A percentile compares a stretch with the other conserved stretches of the same genome.
phyloP scores from a whole-genome alignment of 108 stramenopile genomes.

The Epithemia pelagica region DNA sequence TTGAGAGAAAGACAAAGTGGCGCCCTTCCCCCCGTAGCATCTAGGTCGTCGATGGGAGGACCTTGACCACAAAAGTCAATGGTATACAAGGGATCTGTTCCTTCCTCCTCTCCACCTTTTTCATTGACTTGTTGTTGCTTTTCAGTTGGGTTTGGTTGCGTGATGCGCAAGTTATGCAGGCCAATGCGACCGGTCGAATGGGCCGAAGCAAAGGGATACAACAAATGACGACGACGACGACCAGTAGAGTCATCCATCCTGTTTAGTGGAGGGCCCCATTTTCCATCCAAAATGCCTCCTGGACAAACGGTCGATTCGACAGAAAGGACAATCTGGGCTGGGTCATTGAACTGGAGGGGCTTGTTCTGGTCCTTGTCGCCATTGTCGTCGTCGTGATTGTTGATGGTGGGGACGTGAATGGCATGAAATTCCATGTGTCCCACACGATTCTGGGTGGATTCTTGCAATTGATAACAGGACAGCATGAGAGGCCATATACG shows the following conservation, averaged over 20 bases:
- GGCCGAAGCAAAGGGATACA: constrained; percentile 39
- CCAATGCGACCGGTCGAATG: constrained; percentile 37
- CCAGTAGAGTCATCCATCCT: no score
- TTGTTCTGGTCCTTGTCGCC: constrained; percentile 3
- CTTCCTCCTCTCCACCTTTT: constrained; percentile 14
- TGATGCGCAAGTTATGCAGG: constrained; percentile 23
- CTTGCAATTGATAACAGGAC: constrained; percentile 75
- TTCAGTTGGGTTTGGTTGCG: constrained; percentile 22
- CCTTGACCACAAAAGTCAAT: constrained; percentile 11
- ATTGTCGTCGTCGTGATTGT: constrained; percentile 9
- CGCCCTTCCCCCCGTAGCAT: no score
- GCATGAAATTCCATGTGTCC: constrained; percentile 32
- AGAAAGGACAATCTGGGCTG: constrained; percentile 16
- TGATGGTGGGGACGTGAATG: constrained; percentile 8
- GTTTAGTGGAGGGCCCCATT: constrained; percentile 59
- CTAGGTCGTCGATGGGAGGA: neutral
- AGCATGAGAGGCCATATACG: constrained; percentile 39
- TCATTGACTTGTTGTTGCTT: neutral
- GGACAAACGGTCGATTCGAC: no score
- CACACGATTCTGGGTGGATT: constrained; percentile 12
- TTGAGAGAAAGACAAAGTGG: constrained; percentile 13
- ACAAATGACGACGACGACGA: no score
- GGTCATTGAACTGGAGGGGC: no score
- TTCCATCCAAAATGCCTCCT: constrained; percentile 71
- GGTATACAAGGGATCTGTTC: constrained; percentile 46